Base-by-base conservation (phyloP, 1,284 basidiomycete species). In the Rhodofomes roseus region DNA sequence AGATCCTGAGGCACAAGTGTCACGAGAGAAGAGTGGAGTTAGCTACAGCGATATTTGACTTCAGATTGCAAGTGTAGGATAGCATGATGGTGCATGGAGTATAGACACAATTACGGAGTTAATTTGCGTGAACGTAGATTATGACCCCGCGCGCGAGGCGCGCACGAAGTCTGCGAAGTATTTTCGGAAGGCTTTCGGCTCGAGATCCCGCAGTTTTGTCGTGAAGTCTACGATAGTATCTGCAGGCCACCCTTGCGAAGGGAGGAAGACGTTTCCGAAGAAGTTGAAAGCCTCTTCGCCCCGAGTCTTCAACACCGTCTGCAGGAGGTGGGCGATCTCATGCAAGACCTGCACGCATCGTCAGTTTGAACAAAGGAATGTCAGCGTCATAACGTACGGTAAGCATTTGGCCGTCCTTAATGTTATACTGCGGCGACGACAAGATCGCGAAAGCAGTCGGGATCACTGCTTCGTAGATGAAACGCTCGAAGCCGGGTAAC, bases 401-500 rank as follows among this genome's bases (percentile, higher is more conserved):
- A 55, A 90, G 81, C 68, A 88, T 86, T 67, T 95, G 93, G 5
- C 93, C 94, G 68, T 96, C 94, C 68, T 90, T 91, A 65, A 92
- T 79, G 70, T 96, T 96, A 71, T 98, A 95, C 44, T 86, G 82
- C 0, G 90, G 84, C 23, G 84, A 80, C 12, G 91, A 87, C 0
- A 95, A 87, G 4, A 98, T 86, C 23, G 87, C 81, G 72, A 99
- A 98, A 36, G 89, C 89, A 1, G 89, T 78, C 4, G 93, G 93
- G 55, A 98, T 79, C 44, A 98, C 77, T 9, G 89, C 85, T 65
- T 96, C 91, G 72, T 99, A 99, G 54, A 98, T 83, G 71, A 97
- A 97, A 14, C 85, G 82, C 66, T 98, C 95, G 70, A 98, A 99
- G 1, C 96, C 96, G 14, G 94, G 93, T 29, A 99, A 79, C 11